Base-by-base conservation (phyloP, 805 yeast genomes). In the Ogataea degrootiae region DNA sequence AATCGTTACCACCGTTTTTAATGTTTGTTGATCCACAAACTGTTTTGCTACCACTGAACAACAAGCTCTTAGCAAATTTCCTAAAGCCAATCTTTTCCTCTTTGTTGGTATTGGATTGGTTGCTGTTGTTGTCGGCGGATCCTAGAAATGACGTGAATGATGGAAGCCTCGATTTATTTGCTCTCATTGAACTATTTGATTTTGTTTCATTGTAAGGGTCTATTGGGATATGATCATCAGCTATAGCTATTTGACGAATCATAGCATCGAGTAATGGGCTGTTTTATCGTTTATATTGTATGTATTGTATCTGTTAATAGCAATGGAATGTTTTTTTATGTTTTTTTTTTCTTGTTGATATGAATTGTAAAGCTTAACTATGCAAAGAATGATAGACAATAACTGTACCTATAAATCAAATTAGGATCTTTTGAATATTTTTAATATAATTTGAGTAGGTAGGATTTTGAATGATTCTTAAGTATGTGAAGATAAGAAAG, bases 81-180 rank as follows among this genome's bases (percentile, higher is more conserved):
- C 63, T 50, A 22, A 62, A 56, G 14, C 63, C 53, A 29, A 53
- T 34, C 39, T 56, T 56, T 31, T 60, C 61, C 15, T 55, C 61
- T 17, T 49, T 51, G 17, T 44, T 36, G 36, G 22, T n/a, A n/a
- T 5, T 33, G 21, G 7, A 16, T 2, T 21, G 31, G 21, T 39
- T 36, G 17, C 17, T 31, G 14, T 26, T 34, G 12, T 51, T 53
- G 15, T 51, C 57, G 6, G 53, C 53, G 6, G 54, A 46, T 31
- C 55, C 60, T n/a, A 56, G 43, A 14, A 55, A 37, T 3, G 59
- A 51, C 5, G 52, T 51, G 26, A 55, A 47, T 21, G 59, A 53
- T 1, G 59, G 55, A 4, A 53, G 45, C 12, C 56, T 40, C 3
- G 59, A 53, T 29, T 42, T 55, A 37, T 45, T 22, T 17, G 44